These are phyloP conservation scores for Beauveria asiatica DNA, from an alignment of 2,329 filamentous ascomycete species.

Conservation along the genomic window DNA sequence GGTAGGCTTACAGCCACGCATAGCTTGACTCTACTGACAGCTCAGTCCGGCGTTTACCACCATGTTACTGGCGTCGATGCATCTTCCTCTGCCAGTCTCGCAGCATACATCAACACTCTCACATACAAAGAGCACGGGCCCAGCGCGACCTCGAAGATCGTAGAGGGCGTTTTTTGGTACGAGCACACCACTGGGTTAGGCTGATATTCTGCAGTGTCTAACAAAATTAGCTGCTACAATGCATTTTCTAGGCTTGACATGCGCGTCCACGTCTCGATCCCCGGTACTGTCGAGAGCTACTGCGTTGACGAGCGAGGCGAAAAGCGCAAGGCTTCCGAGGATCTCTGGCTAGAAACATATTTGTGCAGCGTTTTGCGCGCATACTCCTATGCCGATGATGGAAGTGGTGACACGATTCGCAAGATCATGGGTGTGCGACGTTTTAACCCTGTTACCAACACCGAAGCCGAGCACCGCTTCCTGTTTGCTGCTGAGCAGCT, in stretches of 20 bases:
- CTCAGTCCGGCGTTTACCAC: constrained; percentile 83
- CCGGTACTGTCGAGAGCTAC: constrained; percentile 92
- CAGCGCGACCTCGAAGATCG: constrained; percentile 66
- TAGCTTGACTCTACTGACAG: background rate
- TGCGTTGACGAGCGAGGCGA: constrained; percentile 96
- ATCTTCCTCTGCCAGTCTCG: constrained; percentile 91
- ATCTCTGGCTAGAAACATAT: constrained; percentile 95
- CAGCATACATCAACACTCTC: constrained; percentile 96
- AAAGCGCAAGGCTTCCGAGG: constrained; percentile 85
- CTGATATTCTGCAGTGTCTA: constrained; percentile 23
- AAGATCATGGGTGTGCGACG: constrained; percentile 95
- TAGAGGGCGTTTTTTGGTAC: constrained; percentile 89
- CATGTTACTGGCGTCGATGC: constrained; percentile 97
- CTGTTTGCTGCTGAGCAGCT: constrained; percentile 87
- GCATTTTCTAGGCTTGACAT: constrained; percentile 96
- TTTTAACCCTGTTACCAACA: constrained; percentile 96
- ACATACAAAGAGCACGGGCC: constrained; percentile 83
- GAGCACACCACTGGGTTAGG: constrained; percentile 15
- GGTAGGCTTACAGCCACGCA: constrained; percentile 24
- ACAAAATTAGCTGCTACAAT: constrained; percentile 72
- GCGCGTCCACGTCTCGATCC: constrained; percentile 96
- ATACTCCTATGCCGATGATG: constrained; percentile 94
- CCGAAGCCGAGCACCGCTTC: constrained; percentile 96
- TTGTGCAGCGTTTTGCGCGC: constrained; percentile 89
- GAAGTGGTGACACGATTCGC: constrained; percentile 86